phyloP scores from a whole-genome alignment of 495 filamentous ascomycete genomes.

The Penicillium samsonianum region DNA sequence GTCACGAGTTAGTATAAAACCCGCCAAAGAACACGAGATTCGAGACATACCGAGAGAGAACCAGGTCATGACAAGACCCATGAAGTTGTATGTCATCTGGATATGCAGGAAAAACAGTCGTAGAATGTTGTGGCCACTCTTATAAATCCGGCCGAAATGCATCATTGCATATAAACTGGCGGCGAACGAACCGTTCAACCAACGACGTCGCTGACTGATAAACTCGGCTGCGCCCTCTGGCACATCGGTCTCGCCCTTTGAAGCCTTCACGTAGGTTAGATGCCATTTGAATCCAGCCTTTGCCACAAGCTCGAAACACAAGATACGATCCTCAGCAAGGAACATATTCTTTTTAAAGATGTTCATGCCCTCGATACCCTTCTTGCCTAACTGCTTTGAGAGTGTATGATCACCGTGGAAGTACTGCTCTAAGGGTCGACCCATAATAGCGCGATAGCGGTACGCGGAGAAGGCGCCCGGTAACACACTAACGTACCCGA shows the following conservation, averaged over 20 bases:
- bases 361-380: constrained; percentile 99
- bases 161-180: constrained; percentile 95
- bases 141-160: constrained; percentile 98
- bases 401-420: constrained; percentile 99
- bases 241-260: constrained; percentile 98
- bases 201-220: constrained; percentile 92
- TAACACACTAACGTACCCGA: constrained; percentile 95
- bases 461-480: constrained; percentile 99
- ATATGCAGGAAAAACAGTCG: constrained; percentile 97
- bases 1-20: constrained; percentile 12
- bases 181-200: constrained; percentile 98
- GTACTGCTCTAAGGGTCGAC: constrained; percentile 93
- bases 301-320: constrained; percentile 97
- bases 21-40: neutral
- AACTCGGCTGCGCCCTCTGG: constrained; percentile 95
- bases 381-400: constrained; percentile 89
- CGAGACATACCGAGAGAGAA: constrained; percentile 76
- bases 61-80: constrained; percentile 88
- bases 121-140: constrained; percentile 90
- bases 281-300: constrained; percentile 99
- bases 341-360: constrained; percentile 99
- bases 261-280: constrained; percentile 94
- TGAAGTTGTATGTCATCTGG: constrained; percentile 90
- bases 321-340: constrained; percentile 98
- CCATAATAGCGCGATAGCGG: constrained; percentile 96